A percentile compares a stretch with the other conserved stretches of the same genome.
Conservation (phyloP, 2,329 filamentous ascomycete genomes). For the Talaromyces islandicus region DNA sequence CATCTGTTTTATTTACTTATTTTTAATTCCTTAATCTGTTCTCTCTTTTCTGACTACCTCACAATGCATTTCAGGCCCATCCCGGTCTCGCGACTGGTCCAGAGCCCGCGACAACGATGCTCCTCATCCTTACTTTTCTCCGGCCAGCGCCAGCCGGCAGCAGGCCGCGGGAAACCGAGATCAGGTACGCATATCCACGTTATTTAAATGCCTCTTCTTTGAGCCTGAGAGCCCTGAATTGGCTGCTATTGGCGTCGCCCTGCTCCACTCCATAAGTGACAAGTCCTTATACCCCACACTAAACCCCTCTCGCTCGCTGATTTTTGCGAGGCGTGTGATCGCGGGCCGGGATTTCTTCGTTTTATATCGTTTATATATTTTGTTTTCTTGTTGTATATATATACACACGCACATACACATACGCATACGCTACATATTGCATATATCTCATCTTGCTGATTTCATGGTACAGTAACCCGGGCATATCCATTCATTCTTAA, state of each 20-base stretch:
- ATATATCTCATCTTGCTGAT: not conserved
- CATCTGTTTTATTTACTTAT: not conserved
- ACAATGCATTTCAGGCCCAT: not conserved
- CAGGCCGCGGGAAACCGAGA: not conserved
- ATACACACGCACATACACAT: not conserved
- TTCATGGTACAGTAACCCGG: not conserved
- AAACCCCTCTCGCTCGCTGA: slow-evolving; percentile 1
- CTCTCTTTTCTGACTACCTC: not conserved
- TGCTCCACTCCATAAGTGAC: slow-evolving; percentile 6
- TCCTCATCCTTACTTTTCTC: not conserved
- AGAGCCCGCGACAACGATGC: not conserved
- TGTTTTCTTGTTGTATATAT: not conserved
- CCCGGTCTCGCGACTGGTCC: not conserved
- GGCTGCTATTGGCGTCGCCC: not conserved
- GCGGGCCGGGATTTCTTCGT: not conserved
- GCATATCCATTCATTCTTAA: slow-evolving; percentile 12
- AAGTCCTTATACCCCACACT: slow-evolving; percentile 8
- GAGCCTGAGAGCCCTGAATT: not conserved
- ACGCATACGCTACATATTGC: not conserved
- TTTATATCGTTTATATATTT: not conserved
- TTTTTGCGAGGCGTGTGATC: not conserved
- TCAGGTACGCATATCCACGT: not conserved
- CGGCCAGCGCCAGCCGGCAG: not conserved
- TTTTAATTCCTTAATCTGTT: not conserved
- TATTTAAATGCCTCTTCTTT: not conserved